These are phyloP conservation scores for Vitis amurensis DNA, from an alignment of 164 flowering plant species.

Conservation along the genomic window DNA sequence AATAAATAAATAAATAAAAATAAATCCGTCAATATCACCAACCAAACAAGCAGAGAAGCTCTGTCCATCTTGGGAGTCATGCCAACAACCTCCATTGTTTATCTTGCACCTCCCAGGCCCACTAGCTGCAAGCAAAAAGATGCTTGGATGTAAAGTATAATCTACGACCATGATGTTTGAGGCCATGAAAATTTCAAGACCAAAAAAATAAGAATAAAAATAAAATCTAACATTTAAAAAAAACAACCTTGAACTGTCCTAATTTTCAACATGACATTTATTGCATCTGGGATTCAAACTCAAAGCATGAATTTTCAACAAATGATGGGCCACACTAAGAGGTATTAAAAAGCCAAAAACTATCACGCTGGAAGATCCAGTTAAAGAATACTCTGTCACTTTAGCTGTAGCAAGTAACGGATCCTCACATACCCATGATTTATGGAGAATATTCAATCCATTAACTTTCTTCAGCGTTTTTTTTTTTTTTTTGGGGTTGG, in stretches of 20 bases:
- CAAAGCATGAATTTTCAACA: neutral
- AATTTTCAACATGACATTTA: neutral
- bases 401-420: neutral
- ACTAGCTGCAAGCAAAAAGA: slow-evolving; percentile 56
- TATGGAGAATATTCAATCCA: neutral
- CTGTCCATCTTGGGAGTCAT: slow-evolving; percentile 60
- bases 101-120: slow-evolving; percentile 94
- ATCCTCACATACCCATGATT: neutral
- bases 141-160: neutral
- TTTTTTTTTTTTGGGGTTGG: neutral
- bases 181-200: too few relatives aligned
- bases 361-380: neutral
- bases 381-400: neutral
- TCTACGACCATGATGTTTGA: too few relatives aligned
- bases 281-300: neutral
- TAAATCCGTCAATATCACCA: slow-evolving; percentile 20
- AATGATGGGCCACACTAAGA: neutral
- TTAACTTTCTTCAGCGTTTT: neutral
- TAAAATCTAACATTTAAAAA: too few relatives aligned
- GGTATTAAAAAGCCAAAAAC: neutral
- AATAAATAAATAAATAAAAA: neutral
- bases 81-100: slow-evolving; percentile 97
- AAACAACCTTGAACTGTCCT: too few relatives aligned
- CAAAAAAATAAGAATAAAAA: too few relatives aligned
- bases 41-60: slow-evolving; percentile 87